Percentiles rank a stretch among this genome's conserved stretches.
Conservation (phyloP, 257 asterid species). For the Leonotis leonurus region DNA sequence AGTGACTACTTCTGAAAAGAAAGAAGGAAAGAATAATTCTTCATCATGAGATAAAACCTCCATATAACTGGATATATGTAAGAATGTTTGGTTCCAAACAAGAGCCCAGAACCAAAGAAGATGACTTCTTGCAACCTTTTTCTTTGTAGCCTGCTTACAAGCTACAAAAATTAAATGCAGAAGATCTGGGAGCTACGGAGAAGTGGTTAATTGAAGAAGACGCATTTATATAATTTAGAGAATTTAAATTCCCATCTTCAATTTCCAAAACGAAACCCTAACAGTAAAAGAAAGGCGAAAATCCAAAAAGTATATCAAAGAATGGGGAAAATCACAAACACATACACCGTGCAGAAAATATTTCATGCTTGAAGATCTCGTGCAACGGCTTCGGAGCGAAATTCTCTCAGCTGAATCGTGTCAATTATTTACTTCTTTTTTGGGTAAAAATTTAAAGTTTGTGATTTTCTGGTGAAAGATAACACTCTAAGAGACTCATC, state of each 20-base stretch:
- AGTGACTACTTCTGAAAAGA: background rate
- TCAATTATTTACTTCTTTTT: background rate
- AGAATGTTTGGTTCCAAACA: slow-evolving; percentile 14
- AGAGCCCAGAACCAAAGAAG: background rate
- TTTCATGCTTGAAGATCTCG: background rate
- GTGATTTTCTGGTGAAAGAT: background rate
- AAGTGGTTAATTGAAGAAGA: background rate
- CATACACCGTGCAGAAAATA: background rate
- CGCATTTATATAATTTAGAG: background rate
- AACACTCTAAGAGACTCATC: background rate
- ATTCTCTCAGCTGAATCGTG: background rate
- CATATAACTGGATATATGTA: slow-evolving; percentile 27
- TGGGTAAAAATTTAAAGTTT: background rate
- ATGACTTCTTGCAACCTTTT: background rate
- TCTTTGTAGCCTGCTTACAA: background rate
- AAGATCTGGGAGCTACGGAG: slow-evolving; percentile 1
- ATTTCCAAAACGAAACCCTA: slow-evolving; percentile 17
- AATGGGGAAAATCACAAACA: background rate
- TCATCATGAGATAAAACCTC: slow-evolving; percentile 14
- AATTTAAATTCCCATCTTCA: background rate
- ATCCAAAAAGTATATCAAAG: background rate
- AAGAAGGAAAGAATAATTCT: background rate
- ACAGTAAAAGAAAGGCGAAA: background rate
- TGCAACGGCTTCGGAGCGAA: background rate
- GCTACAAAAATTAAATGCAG: background rate